phyloP scores from a whole-genome alignment of 202 grass and related monocot genomes.

The Carex arenaria region DNA sequence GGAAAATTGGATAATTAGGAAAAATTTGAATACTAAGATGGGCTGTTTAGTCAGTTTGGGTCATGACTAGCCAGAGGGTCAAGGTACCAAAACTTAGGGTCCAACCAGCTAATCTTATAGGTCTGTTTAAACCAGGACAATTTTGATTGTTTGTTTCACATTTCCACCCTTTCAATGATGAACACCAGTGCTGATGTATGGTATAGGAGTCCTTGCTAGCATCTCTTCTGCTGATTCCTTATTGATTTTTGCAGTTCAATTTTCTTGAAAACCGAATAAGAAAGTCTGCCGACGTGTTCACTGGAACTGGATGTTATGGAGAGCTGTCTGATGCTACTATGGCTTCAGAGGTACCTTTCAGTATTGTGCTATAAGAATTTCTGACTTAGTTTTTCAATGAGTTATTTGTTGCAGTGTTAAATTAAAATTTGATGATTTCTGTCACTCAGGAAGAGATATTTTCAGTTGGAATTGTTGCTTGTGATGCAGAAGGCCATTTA shows the following conservation, averaged over 20 bases:
- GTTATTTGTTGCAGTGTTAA: slow-evolving; percentile 6
- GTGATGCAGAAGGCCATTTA: slow-evolving; percentile 87
- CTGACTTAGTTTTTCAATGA: slow-evolving; percentile 3
- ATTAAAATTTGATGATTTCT: slow-evolving; percentile 14
- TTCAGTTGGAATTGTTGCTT: slow-evolving; percentile 78
- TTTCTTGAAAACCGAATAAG: slow-evolving; percentile 69
- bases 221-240: neutral
- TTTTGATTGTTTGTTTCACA: neutral
- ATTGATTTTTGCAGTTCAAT: slow-evolving; percentile 68
- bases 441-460: slow-evolving; percentile 77
- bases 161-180: neutral
- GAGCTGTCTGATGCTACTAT: slow-evolving; percentile 66
- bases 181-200: neutral
- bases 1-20: neutral
- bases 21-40: neutral
- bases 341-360: slow-evolving; percentile 75
- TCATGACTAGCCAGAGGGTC: neutral
- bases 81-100: neutral
- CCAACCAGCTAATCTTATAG: neutral
- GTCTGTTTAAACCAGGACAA: neutral
- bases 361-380: neutral
- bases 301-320: slow-evolving; percentile 39
- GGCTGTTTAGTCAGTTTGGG: neutral
- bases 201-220: neutral
- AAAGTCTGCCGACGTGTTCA: slow-evolving; percentile 43